Base-by-base conservation (phyloP, 1,284 basidiomycete species). In the Pyrrhoderma lamaoense region DNA sequence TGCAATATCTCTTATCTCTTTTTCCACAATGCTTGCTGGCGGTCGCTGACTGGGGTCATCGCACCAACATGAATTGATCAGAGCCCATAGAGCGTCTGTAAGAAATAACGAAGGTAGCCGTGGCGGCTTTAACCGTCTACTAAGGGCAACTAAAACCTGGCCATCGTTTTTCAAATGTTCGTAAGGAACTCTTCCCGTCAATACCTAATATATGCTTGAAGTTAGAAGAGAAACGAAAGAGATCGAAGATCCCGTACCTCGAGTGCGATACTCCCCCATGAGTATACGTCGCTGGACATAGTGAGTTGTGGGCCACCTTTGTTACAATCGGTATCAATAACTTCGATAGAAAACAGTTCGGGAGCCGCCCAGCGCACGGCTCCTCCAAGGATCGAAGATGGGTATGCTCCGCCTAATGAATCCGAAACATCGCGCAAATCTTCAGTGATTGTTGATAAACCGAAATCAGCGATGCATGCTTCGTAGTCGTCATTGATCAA, bases 121-220 rank as follows among this genome's bases (percentile, higher is more conserved):
- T 3, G 67, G 64, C 9, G 71, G 70, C 53, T 69, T 69, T 44
- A 64, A 62, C 18, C 68, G 68, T 46, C 62, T 62, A 53, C 70
- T 65, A 14, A 70, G 54, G 52, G 72, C 70, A 45, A 72, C 66
- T 27, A 72, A 61, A 25, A 72, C 70, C 49, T 71, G 71, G 0
- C 66, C 67, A 55, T 74, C 72, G 13, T 61, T 63, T 61, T 42
- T 31, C 65, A 62, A 45, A 69, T 67, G n/a, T 22, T 53, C 39
- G 45, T 53, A 53, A 14, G 61, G 61, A 11, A 67, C 59, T 45
- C 70, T 64, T 31, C 57, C 67, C 9, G 69, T 71, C n/a, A 75
- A 59, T 8, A 71, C 71, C 56, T 75, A 11, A 16, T 57, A 3
- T 69, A 70, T 55, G 75, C 11, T 9, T n/a, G 23, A 23, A 16